Base-by-base conservation (phyloP, 805 yeast species). In the Hanseniaspora lachancei region DNA sequence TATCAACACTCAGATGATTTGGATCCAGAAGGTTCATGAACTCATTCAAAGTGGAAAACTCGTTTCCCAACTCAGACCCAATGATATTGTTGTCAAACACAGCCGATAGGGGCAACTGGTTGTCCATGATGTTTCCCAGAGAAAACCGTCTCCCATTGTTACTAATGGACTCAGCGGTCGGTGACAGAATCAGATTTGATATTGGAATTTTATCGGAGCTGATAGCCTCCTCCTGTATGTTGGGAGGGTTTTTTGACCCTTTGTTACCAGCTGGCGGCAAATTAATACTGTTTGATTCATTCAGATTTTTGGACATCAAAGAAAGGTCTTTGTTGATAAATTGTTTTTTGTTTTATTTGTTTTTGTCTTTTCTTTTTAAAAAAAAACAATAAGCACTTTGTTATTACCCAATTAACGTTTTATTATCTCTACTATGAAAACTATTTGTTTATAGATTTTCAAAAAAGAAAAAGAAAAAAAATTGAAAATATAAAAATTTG, bases 41-140 rank as follows among this genome's bases (percentile, higher is more conserved):
- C 24, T 53, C 56, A 32, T 53, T 53, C 21, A 53, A 16, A 0
- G 50, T 46, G n/a, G 56, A 53, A n/a, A 53, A 53, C 27, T 53
- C 56, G 32, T 53, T 53, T 18, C 56, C 56, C 15, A 53, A 24
- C 23, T 53, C 56, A 15, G 56, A 53, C 2, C 56, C 56, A 7
- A 43, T 43, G 18, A 53, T 20, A 21, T 53, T 53, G 36, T 53
- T 41, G 15, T 53, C 56, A 32, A 46, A 53, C 16, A 53, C 56
- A 3, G 56, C 56, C 9, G 56, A 46, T 20, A 53, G 15, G 10
- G 56, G 56, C 10, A 53, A 21, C n/a, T 53, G 56, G 24, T 53
- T 53, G 32, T 53, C 56, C 42, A 40, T 27, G n/a, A 53, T 27
- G 13, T 44, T 20, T 4, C 50, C 50, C 20, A 53, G 2, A n/a